Evolutionary conservation across 2,329 filamentous ascomycete species (phyloP).

Genomic region (Gremmenia infestans): DNA sequence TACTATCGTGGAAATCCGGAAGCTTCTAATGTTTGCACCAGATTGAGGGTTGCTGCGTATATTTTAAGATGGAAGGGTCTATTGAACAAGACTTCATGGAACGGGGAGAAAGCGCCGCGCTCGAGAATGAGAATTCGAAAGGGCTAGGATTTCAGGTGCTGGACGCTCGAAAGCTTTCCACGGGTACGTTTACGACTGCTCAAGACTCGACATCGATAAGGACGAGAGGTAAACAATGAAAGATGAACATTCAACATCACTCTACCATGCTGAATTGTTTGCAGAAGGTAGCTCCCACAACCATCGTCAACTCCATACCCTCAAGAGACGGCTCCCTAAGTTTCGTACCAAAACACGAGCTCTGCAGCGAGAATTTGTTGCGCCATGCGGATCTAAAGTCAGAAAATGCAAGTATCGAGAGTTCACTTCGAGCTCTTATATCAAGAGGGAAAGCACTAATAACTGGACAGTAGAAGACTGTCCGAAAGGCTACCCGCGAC

Average conservation of each 20-base stretch:
- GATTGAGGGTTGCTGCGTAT: neutral
- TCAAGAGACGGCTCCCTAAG: no score
- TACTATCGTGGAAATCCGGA: no score
- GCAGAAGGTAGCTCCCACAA: no score
- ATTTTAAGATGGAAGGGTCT: neutral
- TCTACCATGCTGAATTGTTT: no score
- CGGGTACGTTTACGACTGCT: neutral
- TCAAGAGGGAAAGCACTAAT: neutral
- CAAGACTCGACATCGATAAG: neutral
- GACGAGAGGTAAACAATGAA: no score
- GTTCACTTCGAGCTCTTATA: neutral
- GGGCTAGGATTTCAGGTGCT: neutral
- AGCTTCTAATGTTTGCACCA: neutral
- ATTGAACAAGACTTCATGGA: neutral
- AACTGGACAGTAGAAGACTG: neutral
- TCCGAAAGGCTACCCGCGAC: slow-evolving; percentile 32
- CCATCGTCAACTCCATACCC: no score
- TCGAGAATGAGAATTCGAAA: neutral
- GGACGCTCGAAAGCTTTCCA: neutral
- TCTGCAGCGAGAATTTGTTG: neutral
- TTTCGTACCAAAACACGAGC: neutral
- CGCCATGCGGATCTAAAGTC: neutral
- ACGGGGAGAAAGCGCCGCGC: neutral
- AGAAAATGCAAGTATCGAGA: neutral
- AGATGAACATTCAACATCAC: no score